A percentile compares a stretch with the other conserved stretches of the same genome.
Conservation (phyloP, 2,329 filamentous ascomycete species). For the Byssoonygena ceratinophila region DNA sequence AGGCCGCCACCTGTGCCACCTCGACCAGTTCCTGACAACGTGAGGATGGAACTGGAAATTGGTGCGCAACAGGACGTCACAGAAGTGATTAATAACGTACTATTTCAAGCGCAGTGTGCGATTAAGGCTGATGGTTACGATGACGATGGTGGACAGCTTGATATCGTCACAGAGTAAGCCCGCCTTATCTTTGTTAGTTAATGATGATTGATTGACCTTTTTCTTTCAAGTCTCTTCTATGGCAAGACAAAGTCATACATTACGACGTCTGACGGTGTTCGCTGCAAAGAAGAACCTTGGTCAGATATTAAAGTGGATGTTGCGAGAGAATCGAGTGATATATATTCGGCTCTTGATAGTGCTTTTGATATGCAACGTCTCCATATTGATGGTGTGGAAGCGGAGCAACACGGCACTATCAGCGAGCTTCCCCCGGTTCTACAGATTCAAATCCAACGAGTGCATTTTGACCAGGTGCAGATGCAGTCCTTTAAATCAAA, state of each 20-base stretch:
- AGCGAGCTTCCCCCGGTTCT: constrained; percentile 70
- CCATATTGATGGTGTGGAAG: constrained; percentile 51
- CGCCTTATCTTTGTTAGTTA: background rate
- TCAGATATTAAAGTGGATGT: constrained; percentile 54
- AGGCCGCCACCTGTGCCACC: constrained; percentile 52
- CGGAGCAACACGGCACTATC: constrained; percentile 60
- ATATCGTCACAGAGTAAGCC: constrained; percentile 59
- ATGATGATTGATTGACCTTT: background rate
- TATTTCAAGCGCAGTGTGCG: constrained; percentile 82
- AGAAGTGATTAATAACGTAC: constrained; percentile 86
- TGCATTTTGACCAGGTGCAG: constrained; percentile 56
- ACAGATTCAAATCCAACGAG: constrained; percentile 79
- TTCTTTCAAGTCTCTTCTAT: constrained; percentile 40
- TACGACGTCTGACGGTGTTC: constrained; percentile 37
- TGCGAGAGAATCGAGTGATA: constrained; percentile 48
- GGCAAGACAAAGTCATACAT: constrained; percentile 39
- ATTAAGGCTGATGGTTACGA: constrained; percentile 61
- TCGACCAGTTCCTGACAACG: constrained; percentile 35
- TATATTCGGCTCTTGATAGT: constrained; percentile 76
- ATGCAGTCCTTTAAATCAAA: constrained; percentile 59
- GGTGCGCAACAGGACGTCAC: constrained; percentile 86
- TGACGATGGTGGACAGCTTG: constrained; percentile 63
- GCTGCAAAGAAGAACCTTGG: constrained; percentile 48
- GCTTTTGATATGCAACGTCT: constrained; percentile 73
- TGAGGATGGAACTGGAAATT: constrained; percentile 44